These are phyloP conservation scores for Magnusiomyces ingens DNA, from an alignment of 1,139 yeast genomes.

Conservation along the genomic window DNA sequence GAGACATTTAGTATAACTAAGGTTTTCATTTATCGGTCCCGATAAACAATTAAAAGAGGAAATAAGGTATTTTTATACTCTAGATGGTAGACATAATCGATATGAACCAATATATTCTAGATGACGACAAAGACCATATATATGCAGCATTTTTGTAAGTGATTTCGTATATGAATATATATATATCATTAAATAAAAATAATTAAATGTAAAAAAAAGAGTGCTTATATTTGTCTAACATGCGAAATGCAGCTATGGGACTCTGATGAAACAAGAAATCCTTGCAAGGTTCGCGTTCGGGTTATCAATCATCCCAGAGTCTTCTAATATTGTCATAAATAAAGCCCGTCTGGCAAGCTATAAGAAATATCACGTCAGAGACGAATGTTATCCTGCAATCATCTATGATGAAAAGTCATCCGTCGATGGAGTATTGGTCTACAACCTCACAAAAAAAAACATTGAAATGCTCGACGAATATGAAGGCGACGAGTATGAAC, in stretches of 20 bases:
- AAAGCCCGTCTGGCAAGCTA: conserved; percentile 23
- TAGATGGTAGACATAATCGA: too few relatives aligned
- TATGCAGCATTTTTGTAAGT: conserved; percentile 6
- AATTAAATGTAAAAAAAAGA: background rate
- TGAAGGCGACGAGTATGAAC: conserved; percentile 31
- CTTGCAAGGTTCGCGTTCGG: conserved; percentile 28
- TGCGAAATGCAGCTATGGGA: conserved; percentile 28
- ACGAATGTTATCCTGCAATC: conserved; percentile 30
- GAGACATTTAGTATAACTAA: too few relatives aligned
- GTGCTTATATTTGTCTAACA: background rate
- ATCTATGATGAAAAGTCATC: conserved; percentile 10
- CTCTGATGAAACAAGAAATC: conserved; percentile 30
- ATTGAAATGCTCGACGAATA: conserved; percentile 26
- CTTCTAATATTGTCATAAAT: conserved; percentile 17
- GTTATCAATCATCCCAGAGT: conserved; percentile 15
- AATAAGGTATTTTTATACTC: too few relatives aligned
- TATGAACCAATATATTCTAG: too few relatives aligned
- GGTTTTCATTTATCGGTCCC: too few relatives aligned
- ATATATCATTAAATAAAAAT: background rate
- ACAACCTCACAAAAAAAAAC: conserved; percentile 22
- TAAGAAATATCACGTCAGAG: conserved; percentile 22
- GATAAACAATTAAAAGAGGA: too few relatives aligned
- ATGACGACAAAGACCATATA: too few relatives aligned
- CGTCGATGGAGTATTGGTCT: conserved; percentile 28
- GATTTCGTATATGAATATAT: background rate